Conservation (phyloP, 768 basidiomycete genomes). For the Lentinula sp. region DNA sequence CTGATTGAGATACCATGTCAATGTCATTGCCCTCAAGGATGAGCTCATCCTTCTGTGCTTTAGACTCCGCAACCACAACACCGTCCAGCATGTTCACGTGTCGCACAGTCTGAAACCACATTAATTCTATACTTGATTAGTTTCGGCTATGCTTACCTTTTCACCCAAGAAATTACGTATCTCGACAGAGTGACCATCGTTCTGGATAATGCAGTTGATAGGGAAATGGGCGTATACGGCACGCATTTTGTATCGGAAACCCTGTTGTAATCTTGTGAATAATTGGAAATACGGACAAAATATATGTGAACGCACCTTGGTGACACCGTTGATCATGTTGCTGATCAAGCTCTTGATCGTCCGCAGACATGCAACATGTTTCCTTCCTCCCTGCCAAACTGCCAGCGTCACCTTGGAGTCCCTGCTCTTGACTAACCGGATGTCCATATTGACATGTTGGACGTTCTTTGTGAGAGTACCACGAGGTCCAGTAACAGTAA, state of each 20-base stretch:
- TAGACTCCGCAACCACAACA: constrained; percentile 79
- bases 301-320: constrained; percentile 53
- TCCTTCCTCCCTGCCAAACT: constrained; percentile 97
- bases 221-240: constrained; percentile 99
- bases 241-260: constrained; percentile 99
- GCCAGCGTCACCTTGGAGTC: constrained; percentile 79
- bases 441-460: constrained; percentile 92
- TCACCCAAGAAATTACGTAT: constrained; percentile 96
- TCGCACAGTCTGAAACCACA: constrained; percentile 67
- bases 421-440: constrained; percentile 77
- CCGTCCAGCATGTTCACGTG: constrained; percentile 90
- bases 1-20: constrained; percentile 96
- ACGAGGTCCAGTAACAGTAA: constrained; percentile 89
- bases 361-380: constrained; percentile 97
- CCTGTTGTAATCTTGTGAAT: constrained; percentile 38
- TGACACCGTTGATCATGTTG: constrained; percentile 98
- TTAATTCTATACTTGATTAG: background rate
- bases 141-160: constrained; percentile 50
- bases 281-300: too few relatives aligned
- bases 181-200: constrained; percentile 64
- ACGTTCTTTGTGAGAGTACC: constrained; percentile 90
- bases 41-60: constrained; percentile 91
- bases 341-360: constrained; percentile 92
- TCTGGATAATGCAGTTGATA: constrained; percentile 95
- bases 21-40: constrained; percentile 94